Base-by-base conservation (phyloP, 2,329 filamentous ascomycete species). In the Fusarium oxysporum region DNA sequence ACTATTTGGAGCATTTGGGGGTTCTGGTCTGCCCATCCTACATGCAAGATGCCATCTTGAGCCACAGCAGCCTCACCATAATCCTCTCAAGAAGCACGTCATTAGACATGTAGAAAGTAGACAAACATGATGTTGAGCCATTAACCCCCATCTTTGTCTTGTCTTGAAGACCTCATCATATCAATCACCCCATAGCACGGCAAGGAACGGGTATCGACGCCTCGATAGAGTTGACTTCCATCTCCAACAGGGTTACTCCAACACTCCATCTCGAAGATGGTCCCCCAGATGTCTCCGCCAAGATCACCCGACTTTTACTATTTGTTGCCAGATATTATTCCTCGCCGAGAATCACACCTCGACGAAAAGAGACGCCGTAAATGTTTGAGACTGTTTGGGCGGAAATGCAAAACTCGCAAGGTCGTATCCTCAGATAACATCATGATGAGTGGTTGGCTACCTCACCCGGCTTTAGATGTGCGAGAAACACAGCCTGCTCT, bases 391-490 rank as follows among this genome's bases (percentile, higher is more conserved):
- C 30, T 47, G 56, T 44, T 37, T 53, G 33, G 14, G 28, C 67
- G 67, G 71, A 71, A 32, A 73, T 71, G 68, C 51, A 71, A 57
- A 69, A 44, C 63, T 72, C 55, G 19, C 12, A 43, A 50, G 30
- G 47, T 67, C 41, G 35, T 48, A 67, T 37, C 48, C 54, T 56
- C 37, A 48, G 63, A 57, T 44, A 40, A 37, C 37, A 57, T 47
- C n/a, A 28, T 25, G 21, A 21, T 32, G 35, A 50, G 23, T 66
- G 57, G 64, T 71, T 74, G 61, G 66, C 35, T 50, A 19, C 17
- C n/a, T 23, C 28, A 30, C 13, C 47, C 75, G 75, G 75, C 57
- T 65, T 76, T 76, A 45, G 62, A 76, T 75, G 61, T 77, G 75
- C 75, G 75, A 64, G 35, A 68, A 48, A 70, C 32, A 62, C 30